Percentiles rank a stretch among this genome's conserved stretches.
These are phyloP conservation scores for Huntiella decipiens DNA, from an alignment of 2,329 filamentous ascomycete genomes.

Conservation along the genomic window DNA sequence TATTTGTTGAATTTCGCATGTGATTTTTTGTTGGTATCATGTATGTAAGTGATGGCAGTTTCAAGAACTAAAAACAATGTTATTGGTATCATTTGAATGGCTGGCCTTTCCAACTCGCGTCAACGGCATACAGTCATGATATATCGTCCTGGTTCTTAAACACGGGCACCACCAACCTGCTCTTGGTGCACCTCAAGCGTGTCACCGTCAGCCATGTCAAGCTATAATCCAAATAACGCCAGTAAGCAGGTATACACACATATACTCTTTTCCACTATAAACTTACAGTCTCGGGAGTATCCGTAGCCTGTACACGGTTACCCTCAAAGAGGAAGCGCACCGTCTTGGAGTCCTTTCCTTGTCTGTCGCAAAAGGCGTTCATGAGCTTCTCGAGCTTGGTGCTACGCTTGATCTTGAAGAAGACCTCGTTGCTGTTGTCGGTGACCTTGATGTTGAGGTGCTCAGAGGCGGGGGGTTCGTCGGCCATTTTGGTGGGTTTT, in stretches of 20 bases:
- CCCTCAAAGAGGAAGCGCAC: slow-evolving; percentile 95
- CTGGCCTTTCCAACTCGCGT: neutral
- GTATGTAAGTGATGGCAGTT: too few species aligned
- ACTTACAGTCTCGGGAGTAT: slow-evolving; percentile 83
- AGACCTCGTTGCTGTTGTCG: slow-evolving; percentile 98
- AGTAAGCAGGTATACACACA: neutral
- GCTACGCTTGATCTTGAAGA: slow-evolving; percentile 98
- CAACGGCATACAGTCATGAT: neutral
- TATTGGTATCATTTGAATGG: too few species aligned
- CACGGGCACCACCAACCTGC: slow-evolving; percentile 59
- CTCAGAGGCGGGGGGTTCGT: slow-evolving; percentile 38
- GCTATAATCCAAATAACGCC: slow-evolving; percentile 29
- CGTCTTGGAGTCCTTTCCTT: slow-evolving; percentile 68
- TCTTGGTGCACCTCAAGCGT: slow-evolving; percentile 96
- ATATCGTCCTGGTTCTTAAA: neutral
- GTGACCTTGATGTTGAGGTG: slow-evolving; percentile 99
- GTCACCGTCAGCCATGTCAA: slow-evolving; percentile 93
- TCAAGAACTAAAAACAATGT: too few species aligned
- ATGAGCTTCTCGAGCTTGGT: slow-evolving; percentile 96
- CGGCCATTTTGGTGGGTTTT: slow-evolving; percentile 19
- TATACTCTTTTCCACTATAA: neutral
- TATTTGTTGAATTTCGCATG: neutral
- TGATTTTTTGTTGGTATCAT: too few species aligned
- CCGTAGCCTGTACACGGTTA: slow-evolving; percentile 70
- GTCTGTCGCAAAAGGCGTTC: slow-evolving; percentile 91